phyloP scores from a whole-genome alignment of 495 filamentous ascomycete genomes.

The Pyrenopolyporus hunteri region DNA sequence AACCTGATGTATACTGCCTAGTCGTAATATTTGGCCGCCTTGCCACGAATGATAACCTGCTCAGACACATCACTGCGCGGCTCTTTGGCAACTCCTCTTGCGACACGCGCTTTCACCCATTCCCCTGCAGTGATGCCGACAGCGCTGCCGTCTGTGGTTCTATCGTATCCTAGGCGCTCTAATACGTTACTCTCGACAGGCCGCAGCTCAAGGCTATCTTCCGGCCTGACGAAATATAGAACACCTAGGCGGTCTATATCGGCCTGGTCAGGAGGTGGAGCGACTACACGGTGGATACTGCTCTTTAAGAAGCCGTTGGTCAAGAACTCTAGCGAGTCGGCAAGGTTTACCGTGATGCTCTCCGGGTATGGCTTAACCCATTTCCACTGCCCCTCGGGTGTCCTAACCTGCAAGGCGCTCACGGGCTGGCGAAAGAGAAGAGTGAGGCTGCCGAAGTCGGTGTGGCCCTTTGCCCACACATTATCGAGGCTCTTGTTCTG shows the following conservation, averaged over 20 bases:
- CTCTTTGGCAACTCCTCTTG: conserved; percentile 30
- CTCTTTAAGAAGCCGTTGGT: conserved; percentile 59
- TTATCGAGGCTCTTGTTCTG: conserved; percentile 45
- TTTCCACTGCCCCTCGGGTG: conserved; percentile 56
- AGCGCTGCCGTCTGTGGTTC: conserved; percentile 42
- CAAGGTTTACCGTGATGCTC: conserved; percentile 61
- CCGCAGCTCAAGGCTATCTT: conserved; percentile 40
- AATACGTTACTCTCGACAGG: conserved; percentile 43
- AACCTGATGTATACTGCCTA: conserved; percentile 11
- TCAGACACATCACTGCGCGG: conserved; percentile 33
- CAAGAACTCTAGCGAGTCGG: conserved; percentile 57
- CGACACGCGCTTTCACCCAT: conserved; percentile 51
- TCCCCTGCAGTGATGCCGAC: conserved; percentile 50
- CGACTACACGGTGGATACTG: conserved; percentile 59
- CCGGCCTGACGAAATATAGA: conserved; percentile 54
- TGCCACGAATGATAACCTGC: conserved; percentile 40
- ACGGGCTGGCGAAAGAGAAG: conserved; percentile 61
- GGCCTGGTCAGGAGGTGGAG: conserved; percentile 57
- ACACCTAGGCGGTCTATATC: conserved; percentile 59
- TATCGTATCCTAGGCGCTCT: conserved; percentile 42
- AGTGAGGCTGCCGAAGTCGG: conserved; percentile 63
- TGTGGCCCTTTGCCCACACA: conserved; percentile 55
- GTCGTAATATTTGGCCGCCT: conserved; percentile 41
- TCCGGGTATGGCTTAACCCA: conserved; percentile 58
- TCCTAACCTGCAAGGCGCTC: conserved; percentile 58